phyloP scores from a whole-genome alignment of 768 basidiomycete genomes.

The Tylopilus felleus region DNA sequence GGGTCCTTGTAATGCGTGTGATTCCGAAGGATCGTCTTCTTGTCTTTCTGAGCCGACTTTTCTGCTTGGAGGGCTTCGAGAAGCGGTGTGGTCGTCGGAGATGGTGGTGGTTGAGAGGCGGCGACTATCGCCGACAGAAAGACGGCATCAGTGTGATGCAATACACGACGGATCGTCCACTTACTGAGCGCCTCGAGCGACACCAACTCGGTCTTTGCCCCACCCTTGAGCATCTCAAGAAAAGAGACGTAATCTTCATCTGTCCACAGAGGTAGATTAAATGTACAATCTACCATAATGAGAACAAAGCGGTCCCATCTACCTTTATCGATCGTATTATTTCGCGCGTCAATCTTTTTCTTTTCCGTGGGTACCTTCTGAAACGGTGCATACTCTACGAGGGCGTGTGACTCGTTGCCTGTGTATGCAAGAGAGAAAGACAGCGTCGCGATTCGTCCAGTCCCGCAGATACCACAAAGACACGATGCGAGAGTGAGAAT shows the following conservation, averaged over 20 bases:
- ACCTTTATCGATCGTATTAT: slow-evolving; percentile 81
- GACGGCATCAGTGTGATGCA: too few species aligned
- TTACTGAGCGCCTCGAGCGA: slow-evolving; percentile 54
- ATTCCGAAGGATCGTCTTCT: slow-evolving; percentile 65
- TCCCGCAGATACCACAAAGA: slow-evolving; percentile 70
- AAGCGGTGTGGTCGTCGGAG: slow-evolving; percentile 83
- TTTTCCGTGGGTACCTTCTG: slow-evolving; percentile 77
- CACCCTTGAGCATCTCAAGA: slow-evolving; percentile 63
- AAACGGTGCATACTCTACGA: slow-evolving; percentile 93
- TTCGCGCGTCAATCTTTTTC: slow-evolving; percentile 76
- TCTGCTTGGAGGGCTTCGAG: slow-evolving; percentile 91
- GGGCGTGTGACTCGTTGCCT: slow-evolving; percentile 70
- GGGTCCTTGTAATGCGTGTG: slow-evolving; percentile 69
- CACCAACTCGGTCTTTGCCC: slow-evolving; percentile 51
- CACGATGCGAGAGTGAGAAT: too few species aligned
- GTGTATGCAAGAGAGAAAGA: not conserved
- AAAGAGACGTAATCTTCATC: slow-evolving; percentile 85
- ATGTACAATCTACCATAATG: not conserved
- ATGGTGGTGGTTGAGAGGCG: slow-evolving; percentile 52
- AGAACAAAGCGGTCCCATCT: too few species aligned
- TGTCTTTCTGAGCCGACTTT: slow-evolving; percentile 61
- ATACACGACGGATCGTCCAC: not conserved
- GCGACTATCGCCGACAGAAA: slow-evolving; percentile 62
- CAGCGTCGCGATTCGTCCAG: slow-evolving; percentile 76
- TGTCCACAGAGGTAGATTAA: slow-evolving; percentile 27